These are phyloP conservation scores for Escovopsis sp. DNA, from an alignment of 2,329 filamentous ascomycete genomes.

Conservation along the genomic window DNA sequence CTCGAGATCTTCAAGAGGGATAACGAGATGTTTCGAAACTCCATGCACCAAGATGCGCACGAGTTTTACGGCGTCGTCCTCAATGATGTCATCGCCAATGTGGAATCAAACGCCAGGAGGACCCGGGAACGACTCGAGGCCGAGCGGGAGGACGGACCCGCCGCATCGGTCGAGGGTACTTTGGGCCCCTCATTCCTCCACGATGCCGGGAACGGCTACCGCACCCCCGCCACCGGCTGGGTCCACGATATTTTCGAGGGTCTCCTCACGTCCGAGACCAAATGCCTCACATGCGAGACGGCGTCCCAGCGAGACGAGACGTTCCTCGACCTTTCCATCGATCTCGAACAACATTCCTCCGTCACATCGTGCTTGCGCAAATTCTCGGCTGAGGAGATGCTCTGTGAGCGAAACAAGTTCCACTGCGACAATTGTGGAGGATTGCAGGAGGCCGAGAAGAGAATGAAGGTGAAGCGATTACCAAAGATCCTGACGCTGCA, in stretches of 20 bases:
- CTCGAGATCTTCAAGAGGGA: constrained; percentile 86
- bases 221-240: constrained; percentile 62
- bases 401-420: constrained; percentile 97
- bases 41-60: constrained; percentile 97
- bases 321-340: constrained; percentile 90
- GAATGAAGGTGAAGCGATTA: constrained; percentile 96
- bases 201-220: constrained; percentile 25
- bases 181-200: constrained; percentile 20
- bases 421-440: constrained; percentile 96
- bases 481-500: constrained; percentile 86
- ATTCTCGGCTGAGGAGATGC: constrained; percentile 96
- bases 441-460: constrained; percentile 92
- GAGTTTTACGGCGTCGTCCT: constrained; percentile 89
- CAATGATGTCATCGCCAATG: constrained; percentile 91
- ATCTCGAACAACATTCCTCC: constrained; percentile 87
- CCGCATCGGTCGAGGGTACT: constrained; percentile 34
- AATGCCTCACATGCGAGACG: constrained; percentile 92
- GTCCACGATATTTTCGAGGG: constrained; percentile 97
- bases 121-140: constrained; percentile 35
- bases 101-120: constrained; percentile 71
- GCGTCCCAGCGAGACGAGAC: constrained; percentile 90
- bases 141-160: constrained; percentile 27
- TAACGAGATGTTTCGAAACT: constrained; percentile 93
- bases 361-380: constrained; percentile 91
- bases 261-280: constrained; percentile 85